phyloP scores from a whole-genome alignment of 805 yeast genomes.

The Suhomyces sp. region DNA sequence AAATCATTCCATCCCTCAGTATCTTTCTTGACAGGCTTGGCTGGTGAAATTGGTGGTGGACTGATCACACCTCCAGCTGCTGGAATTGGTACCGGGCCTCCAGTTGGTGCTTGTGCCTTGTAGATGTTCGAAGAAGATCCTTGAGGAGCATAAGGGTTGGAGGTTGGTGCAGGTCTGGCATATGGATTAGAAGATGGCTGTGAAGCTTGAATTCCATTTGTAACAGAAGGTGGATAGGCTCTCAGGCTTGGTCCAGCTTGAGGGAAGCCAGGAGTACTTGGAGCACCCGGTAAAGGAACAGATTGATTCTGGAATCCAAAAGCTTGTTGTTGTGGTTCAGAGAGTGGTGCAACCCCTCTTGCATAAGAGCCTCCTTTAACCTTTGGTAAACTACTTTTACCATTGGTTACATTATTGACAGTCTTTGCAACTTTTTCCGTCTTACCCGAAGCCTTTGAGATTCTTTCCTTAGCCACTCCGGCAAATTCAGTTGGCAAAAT shows the following conservation, averaged over 20 bases:
- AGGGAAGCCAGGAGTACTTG: slow-evolving; percentile 12
- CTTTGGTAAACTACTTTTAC: neutral
- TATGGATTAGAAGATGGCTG: slow-evolving; percentile 28
- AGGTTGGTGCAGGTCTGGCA: slow-evolving; percentile 23
- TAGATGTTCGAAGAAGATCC: slow-evolving; percentile 20
- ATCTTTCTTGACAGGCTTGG: slow-evolving; percentile 38
- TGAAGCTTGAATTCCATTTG: slow-evolving; percentile 2
- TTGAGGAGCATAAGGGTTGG: slow-evolving; percentile 25
- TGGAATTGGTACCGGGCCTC: slow-evolving; percentile 8
- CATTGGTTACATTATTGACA: slow-evolving; percentile 11
- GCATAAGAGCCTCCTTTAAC: slow-evolving; percentile 1
- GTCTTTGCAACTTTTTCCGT: slow-evolving; percentile 16
- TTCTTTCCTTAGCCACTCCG: slow-evolving; percentile 76
- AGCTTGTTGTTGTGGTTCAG: too few species aligned
- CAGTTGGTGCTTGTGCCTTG: slow-evolving; percentile 16
- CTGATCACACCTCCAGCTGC: slow-evolving; percentile 14
- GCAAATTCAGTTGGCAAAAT: slow-evolving; percentile 74
- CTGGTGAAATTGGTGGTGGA: slow-evolving; percentile 25
- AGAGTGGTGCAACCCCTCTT: slow-evolving; percentile 16
- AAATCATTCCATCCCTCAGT: slow-evolving; percentile 75
- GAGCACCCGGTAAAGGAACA: slow-evolving; percentile 38
- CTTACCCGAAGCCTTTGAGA: slow-evolving; percentile 53
- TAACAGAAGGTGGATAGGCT: slow-evolving; percentile 2
- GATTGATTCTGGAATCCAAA: too few species aligned
- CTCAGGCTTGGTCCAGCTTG: slow-evolving; percentile 1